Evolutionary conservation across 306 rosid genomes (phyloP).

Genomic region (Cercis canadensis): DNA sequence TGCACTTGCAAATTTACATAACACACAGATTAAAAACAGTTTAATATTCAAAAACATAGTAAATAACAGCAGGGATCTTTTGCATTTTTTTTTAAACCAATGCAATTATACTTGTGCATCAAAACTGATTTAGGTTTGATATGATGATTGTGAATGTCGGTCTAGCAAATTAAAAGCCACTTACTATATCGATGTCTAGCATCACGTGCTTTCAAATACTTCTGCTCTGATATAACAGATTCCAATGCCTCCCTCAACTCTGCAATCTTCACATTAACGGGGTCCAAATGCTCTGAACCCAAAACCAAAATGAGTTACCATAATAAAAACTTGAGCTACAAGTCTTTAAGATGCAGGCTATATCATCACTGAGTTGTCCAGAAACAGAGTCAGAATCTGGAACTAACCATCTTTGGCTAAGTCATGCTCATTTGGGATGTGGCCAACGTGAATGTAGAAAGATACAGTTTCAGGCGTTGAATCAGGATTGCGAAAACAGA

Average conservation of each 20-base stretch:
- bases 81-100: too few relatives aligned
- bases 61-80: too few relatives aligned
- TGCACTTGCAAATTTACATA: constrained; percentile 29
- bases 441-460: constrained; percentile 90
- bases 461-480: constrained; percentile 88
- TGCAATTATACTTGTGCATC: too few relatives aligned
- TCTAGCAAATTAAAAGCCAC: constrained; percentile 30
- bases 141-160: too few relatives aligned
- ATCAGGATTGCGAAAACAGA: constrained; percentile 80
- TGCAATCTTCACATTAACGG: constrained; percentile 87
- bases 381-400: not conserved
- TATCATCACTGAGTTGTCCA: not conserved
- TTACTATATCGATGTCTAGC: constrained; percentile 85
- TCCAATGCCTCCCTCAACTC: constrained; percentile 90
- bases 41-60: not conserved
- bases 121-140: too few relatives aligned
- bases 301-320: too few relatives aligned
- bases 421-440: constrained; percentile 80
- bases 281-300: constrained; percentile 94
- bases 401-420: constrained; percentile 84
- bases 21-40: not conserved
- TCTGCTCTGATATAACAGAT: constrained; percentile 79
- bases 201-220: constrained; percentile 90
- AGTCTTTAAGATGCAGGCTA: not conserved
- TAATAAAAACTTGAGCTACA: too few relatives aligned